Percentiles rank a stretch among this genome's conserved stretches.
Conservation (phyloP, 1,284 basidiomycete species). For the Earliella scabrosa region DNA sequence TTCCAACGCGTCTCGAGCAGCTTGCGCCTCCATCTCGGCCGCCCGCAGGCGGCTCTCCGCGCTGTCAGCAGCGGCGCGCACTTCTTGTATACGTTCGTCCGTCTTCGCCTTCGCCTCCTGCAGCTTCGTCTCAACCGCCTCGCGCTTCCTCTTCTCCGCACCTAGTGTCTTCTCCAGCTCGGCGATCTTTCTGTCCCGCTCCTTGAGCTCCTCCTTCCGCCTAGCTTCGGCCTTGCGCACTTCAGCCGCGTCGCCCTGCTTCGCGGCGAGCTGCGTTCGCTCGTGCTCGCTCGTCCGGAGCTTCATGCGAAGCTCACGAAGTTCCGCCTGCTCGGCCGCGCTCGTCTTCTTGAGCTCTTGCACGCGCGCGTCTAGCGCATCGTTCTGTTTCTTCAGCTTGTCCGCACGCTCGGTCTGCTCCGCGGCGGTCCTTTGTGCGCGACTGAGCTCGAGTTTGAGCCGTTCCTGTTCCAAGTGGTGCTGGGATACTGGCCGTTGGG, state of each 20-base stretch:
- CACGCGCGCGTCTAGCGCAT: slow-evolving; percentile 53
- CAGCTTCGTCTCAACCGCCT: slow-evolving; percentile 47
- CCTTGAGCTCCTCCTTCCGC: slow-evolving; percentile 55
- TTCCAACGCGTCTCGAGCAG: slow-evolving; percentile 32
- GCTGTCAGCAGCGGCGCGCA: slow-evolving; percentile 38
- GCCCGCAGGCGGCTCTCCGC: slow-evolving; percentile 43
- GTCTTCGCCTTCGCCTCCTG: slow-evolving; percentile 47
- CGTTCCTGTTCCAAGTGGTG: slow-evolving; percentile 62
- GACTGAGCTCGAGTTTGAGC: slow-evolving; percentile 57
- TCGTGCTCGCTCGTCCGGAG: slow-evolving; percentile 66
- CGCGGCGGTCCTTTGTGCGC: slow-evolving; percentile 47
- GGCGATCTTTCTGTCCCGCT: slow-evolving; percentile 54
- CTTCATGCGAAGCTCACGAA: slow-evolving; percentile 64
- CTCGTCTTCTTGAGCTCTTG: slow-evolving; percentile 61
- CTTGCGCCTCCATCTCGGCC: slow-evolving; percentile 39
- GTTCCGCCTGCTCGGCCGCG: slow-evolving; percentile 56
- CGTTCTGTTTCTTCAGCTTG: slow-evolving; percentile 66
- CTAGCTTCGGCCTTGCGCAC: slow-evolving; percentile 58
- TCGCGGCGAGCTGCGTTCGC: slow-evolving; percentile 50
- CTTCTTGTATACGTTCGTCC: slow-evolving; percentile 45
- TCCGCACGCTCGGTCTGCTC: slow-evolving; percentile 63
- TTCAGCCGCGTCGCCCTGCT: slow-evolving; percentile 56
- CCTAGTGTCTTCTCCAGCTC: slow-evolving; percentile 59
- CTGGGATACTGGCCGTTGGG: slow-evolving; percentile 37
- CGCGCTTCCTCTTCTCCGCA: slow-evolving; percentile 54